These are phyloP conservation scores for Colletotrichum tofieldiae DNA, from an alignment of 2,329 filamentous ascomycete species.

Conservation along the genomic window DNA sequence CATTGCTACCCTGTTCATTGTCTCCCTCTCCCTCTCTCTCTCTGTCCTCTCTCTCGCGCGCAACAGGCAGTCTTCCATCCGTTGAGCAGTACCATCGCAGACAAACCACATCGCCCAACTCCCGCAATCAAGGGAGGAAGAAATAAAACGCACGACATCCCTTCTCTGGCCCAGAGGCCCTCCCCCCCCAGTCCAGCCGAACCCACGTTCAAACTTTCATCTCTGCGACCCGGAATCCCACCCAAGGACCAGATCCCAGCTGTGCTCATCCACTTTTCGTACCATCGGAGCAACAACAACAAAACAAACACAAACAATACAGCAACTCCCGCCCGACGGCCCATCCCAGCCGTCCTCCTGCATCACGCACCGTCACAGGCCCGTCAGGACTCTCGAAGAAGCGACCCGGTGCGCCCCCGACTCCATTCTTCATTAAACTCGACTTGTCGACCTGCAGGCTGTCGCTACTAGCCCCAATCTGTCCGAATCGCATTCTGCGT, in stretches of 20 bases:
- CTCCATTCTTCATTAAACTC: constrained; percentile 41
- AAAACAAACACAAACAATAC: constrained; percentile 18
- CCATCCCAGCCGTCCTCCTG: constrained; percentile 9
- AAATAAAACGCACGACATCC: neutral
- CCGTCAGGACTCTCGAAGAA: neutral
- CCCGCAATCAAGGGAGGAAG: neutral
- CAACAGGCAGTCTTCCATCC: neutral
- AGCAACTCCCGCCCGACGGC: neutral
- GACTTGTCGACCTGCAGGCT: constrained; percentile 34
- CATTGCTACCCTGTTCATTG: neutral
- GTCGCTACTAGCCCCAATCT: constrained; percentile 24
- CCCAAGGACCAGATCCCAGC: neutral
- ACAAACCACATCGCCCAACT: too few species aligned
- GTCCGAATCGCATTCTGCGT: constrained; percentile 33
- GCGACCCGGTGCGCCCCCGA: constrained; percentile 4
- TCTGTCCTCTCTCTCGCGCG: neutral
- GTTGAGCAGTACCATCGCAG: neutral
- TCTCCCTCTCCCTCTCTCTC: too few species aligned
- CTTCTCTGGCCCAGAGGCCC: neutral
- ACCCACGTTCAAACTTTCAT: neutral
- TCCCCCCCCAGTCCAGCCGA: neutral
- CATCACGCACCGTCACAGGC: constrained; percentile 19
- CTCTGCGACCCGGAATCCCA: neutral
- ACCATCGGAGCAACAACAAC: neutral
- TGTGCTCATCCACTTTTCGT: constrained; percentile 6